A percentile compares a stretch with the other conserved stretches of the same genome.
phyloP scores from a whole-genome alignment of 345 rosid species.

The Brassica cretica region DNA sequence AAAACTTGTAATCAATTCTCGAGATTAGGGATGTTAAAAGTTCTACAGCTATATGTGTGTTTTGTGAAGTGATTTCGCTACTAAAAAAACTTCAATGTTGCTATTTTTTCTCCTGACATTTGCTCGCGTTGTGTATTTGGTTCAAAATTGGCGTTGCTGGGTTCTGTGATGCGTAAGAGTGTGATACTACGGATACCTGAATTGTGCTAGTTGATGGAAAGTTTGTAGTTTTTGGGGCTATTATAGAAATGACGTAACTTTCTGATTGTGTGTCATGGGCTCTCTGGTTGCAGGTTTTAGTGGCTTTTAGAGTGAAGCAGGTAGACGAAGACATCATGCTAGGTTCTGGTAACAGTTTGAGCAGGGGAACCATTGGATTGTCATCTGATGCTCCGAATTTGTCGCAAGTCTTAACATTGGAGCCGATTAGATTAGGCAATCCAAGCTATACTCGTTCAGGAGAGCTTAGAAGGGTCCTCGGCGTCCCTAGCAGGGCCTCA shows the following conservation, averaged over 20 bases:
- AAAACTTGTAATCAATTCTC: neutral
- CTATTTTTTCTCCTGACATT: neutral
- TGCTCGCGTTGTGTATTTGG: neutral
- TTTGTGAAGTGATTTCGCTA: constrained; percentile 7
- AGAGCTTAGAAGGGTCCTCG: constrained; percentile 76
- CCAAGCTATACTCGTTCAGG: constrained; percentile 69
- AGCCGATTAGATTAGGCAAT: constrained; percentile 72
- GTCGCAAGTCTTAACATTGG: constrained; percentile 68
- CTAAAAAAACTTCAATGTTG: neutral
- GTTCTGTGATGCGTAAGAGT: neutral
- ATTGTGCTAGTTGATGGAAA: neutral
- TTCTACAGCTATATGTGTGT: neutral
- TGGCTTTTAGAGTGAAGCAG: constrained; percentile 22
- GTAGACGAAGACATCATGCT: constrained; percentile 45
- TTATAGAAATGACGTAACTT: neutral
- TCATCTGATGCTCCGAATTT: constrained; percentile 66
- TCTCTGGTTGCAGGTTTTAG: constrained; percentile 27
- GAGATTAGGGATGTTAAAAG: neutral
- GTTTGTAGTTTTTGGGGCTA: neutral
- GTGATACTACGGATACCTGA: neutral
- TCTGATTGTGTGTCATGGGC: neutral
- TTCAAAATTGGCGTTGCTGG: neutral
- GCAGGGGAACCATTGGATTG: constrained; percentile 49
- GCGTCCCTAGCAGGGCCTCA: constrained; percentile 58
- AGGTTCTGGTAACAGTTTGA: constrained; percentile 57